Percentiles rank a stretch among this genome's conserved stretches.
Conservation (phyloP, 2,329 filamentous ascomycete genomes). For the Esteya vermicola region DNA sequence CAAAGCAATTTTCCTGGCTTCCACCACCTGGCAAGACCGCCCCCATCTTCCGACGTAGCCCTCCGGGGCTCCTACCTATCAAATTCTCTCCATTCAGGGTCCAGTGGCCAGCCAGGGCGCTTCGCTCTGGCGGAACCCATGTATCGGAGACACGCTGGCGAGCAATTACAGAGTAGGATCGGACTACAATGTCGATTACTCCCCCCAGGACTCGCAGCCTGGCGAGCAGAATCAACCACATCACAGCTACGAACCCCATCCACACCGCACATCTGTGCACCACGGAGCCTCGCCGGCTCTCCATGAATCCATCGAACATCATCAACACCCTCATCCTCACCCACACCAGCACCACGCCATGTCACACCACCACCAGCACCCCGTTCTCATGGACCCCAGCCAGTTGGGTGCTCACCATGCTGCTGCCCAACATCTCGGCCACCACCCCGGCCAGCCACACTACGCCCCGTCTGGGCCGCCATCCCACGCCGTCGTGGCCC, state of each 20-base stretch:
- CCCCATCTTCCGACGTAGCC: constrained; percentile 27
- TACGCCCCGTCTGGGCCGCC: constrained; percentile 34
- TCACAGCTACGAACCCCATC: constrained; percentile 6
- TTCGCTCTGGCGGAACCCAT: constrained; percentile 66
- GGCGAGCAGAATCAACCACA: constrained; percentile 45
- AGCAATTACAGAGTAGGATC: constrained; percentile 56
- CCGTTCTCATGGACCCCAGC: constrained; percentile 40
- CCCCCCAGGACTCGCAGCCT: constrained; percentile 52
- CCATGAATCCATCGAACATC: constrained; percentile 27
- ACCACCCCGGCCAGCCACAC: constrained; percentile 36
- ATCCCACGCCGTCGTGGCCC: constrained; percentile 30
- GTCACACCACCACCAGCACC: constrained; percentile 32
- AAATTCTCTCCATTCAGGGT: constrained; percentile 46
- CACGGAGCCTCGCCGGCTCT: constrained; percentile 30
- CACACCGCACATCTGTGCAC: constrained; percentile 34
- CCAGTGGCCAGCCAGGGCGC: constrained; percentile 60
- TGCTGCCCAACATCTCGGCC: constrained; percentile 28
- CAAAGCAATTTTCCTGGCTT: not conserved
- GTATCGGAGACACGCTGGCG: constrained; percentile 57
- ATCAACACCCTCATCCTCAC: constrained; percentile 26
- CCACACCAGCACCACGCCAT: constrained; percentile 25
- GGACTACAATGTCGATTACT: constrained; percentile 64
- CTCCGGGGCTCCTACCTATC: constrained; percentile 36
- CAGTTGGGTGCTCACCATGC: constrained; percentile 35
- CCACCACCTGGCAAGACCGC: constrained; percentile 2